phyloP scores from a whole-genome alignment of 371 early-diverging fungal genomes.

The Saksenaea vasiformis region DNA sequence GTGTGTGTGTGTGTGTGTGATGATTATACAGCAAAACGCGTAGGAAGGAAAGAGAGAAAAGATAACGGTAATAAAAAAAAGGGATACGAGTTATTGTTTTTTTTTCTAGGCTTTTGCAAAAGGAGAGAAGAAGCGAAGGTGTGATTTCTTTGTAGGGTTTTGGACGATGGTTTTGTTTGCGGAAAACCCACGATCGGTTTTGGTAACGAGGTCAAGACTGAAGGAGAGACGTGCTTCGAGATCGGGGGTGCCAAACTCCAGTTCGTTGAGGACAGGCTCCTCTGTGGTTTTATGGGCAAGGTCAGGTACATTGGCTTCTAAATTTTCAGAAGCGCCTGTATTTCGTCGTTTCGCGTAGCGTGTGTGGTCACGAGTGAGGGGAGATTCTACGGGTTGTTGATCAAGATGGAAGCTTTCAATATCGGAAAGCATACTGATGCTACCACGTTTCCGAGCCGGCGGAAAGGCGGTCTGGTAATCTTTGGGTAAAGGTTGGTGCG shows the following conservation, averaged over 20 bases:
- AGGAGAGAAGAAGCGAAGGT: constrained; percentile 37
- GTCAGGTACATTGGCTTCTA: constrained; percentile 14
- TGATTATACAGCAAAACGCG: no score
- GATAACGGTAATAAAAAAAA: constrained; percentile 27
- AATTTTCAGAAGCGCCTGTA: constrained; percentile 27
- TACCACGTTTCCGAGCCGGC: constrained; percentile 43
- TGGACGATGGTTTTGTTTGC: constrained; percentile 9
- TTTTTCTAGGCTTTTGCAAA: constrained; percentile 10
- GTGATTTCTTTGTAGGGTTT: constrained; percentile 24
- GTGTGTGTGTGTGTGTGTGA: no score
- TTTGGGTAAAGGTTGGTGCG: neutral
- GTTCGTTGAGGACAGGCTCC: constrained; percentile 4
- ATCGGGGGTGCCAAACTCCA: constrained; percentile 32
- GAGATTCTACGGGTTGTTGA: neutral
- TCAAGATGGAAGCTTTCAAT: constrained; percentile 36
- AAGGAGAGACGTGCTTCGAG: constrained; percentile 25
- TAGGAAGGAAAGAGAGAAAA: neutral
- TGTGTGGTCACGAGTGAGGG: constrained; percentile 15
- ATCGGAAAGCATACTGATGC: constrained; percentile 49
- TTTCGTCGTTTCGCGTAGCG: constrained; percentile 41
- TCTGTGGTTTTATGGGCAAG: constrained; percentile 10
- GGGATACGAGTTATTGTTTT: neutral
- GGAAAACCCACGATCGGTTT: constrained; percentile 2
- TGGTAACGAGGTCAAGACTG: constrained; percentile 8
- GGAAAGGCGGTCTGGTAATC: neutral